Evolutionary conservation across 108 stramenopile genomes (phyloP).

Genomic region (Skeletonema menzelii): DNA sequence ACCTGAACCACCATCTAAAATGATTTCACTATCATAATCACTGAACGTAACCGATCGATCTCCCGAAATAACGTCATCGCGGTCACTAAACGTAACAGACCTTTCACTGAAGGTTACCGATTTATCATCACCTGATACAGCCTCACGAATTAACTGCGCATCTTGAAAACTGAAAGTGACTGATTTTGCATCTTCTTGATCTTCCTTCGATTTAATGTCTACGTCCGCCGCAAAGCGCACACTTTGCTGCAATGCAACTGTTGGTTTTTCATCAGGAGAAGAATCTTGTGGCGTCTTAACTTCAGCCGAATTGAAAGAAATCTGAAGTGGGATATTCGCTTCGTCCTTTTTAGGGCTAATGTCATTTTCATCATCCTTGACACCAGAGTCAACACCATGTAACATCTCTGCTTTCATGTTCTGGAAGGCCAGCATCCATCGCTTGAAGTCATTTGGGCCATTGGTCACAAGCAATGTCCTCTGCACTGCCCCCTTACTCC

Average conservation of each 20-base stretch:
- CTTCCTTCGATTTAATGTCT: not conserved
- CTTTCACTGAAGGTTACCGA: not conserved
- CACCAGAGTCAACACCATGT: conserved; percentile 6
- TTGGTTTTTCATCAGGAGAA: not conserved
- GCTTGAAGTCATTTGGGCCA: conserved; percentile 28
- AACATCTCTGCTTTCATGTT: conserved; percentile 22
- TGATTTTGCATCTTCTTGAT: not conserved
- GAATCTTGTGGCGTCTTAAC: not conserved
- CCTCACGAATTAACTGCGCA: not conserved
- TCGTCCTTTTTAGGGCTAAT: not conserved
- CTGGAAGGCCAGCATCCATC: conserved; percentile 20
- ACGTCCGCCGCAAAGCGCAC: conserved; percentile 2
- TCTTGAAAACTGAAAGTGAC: not conserved
- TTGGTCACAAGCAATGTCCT: conserved; percentile 19
- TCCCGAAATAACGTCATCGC: not conserved
- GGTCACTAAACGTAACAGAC: not conserved
- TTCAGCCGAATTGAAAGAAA: conserved; percentile 3
- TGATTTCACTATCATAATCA: not conserved
- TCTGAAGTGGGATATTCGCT: conserved; percentile 8
- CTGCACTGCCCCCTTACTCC: not conserved
- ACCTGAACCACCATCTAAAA: not conserved
- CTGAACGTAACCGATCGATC: not conserved
- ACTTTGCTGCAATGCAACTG: not conserved
- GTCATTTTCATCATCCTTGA: not conserved
- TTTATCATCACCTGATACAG: not conserved